Base-by-base conservation (phyloP, 306 rosid genomes). In the Castanea mollissima region DNA sequence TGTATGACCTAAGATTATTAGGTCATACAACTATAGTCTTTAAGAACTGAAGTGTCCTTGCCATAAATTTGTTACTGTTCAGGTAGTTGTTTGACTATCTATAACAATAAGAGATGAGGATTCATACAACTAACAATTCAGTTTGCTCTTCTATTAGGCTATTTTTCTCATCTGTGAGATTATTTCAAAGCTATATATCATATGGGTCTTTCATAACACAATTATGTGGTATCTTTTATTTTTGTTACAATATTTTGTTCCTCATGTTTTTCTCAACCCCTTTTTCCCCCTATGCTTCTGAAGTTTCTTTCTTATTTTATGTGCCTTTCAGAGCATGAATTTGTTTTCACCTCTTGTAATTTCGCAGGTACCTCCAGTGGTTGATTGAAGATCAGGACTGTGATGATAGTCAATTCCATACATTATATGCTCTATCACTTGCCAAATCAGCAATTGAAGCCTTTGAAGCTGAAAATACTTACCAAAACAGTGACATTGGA, bases 331-430 rank as follows among this genome's bases (percentile, higher is more conserved):
- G 56, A n/a, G 58, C 12, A 18, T 59, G 49, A 35, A 44, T 27
- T 38, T 82, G 73, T 55, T 34, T 44, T 25, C 25, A 64, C 63
- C 59, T 81, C 74, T 78, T 83, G 51, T 84, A 46, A 68, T 74
- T 79, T 38, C 2, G 9, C 85, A 95, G 99, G 84, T 95, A 92
- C 79, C 95, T 95, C 71, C 99, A 91, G 71, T 95, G 99, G 98
- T 88, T 95, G 91, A 92, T 95, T 83, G 99, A 95, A 90, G 97
- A 92, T 63, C 90, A 84, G 85, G 99, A 95, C 55, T 92, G 90
- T 52, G 60, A 52, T 67, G 94, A 92, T 72, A 82, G 88, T 79
- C 96, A 86, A 81, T 90, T 92, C 78, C 99, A 92, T 85, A 92
- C 99, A 0, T 74, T 95, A 74, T 95, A 95, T 88, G 91, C 98